A percentile compares a stretch with the other conserved stretches of the same genome.
Conservation (phyloP, 2,329 filamentous ascomycete species). For the Trichoderma sp. region DNA sequence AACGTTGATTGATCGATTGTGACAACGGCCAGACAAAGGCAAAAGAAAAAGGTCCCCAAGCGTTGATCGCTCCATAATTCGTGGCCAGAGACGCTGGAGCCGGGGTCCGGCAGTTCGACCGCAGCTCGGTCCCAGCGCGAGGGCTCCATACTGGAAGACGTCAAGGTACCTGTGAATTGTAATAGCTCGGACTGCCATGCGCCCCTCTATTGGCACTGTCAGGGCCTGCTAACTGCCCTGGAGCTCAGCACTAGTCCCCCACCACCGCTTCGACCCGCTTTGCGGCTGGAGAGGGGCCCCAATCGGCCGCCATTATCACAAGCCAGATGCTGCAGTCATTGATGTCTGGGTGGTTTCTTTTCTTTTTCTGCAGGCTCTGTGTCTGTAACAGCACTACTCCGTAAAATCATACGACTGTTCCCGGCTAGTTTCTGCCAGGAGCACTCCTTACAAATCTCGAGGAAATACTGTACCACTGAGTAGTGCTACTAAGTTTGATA, state of each 20-base stretch:
- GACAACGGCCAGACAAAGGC: not conserved
- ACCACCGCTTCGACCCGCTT: constrained; percentile 13
- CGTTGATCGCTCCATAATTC: not conserved
- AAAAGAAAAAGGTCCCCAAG: not conserved
- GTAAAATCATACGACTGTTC: not conserved
- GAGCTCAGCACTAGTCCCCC: not conserved
- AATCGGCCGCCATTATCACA: not conserved
- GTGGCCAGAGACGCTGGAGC: not conserved
- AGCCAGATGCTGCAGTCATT: not conserved
- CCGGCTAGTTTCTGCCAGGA: not conserved
- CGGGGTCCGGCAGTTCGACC: constrained; percentile 13
- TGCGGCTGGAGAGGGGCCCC: not conserved
- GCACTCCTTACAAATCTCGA: not conserved
- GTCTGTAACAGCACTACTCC: not conserved
- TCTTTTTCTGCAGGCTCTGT: not conserved
- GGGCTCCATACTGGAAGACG: not conserved
- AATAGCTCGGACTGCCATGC: not conserved
- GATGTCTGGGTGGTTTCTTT: not conserved
- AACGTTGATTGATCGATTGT: constrained; percentile 20
- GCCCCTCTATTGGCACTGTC: not conserved
- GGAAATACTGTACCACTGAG: not conserved
- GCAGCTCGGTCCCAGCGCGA: not conserved
- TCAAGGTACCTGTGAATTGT: no score
- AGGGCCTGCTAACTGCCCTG: not conserved
- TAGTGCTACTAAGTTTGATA: not conserved